Conservation (phyloP, 345 rosid species). For the Citrus sinensis region DNA sequence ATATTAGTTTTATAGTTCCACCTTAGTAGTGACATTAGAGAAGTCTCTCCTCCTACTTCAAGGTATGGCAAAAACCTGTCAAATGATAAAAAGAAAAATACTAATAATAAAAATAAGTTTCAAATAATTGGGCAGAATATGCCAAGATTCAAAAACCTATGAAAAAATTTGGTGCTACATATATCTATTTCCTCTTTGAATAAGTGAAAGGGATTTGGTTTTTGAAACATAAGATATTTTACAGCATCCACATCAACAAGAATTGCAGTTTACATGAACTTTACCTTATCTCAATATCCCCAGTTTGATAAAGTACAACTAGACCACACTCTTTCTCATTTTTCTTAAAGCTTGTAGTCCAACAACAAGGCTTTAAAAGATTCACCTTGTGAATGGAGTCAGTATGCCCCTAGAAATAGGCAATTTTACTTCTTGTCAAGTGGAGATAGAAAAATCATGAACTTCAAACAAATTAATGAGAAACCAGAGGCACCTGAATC, state of each 20-base stretch:
- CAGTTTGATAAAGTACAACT: slow-evolving; percentile 61
- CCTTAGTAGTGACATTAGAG: slow-evolving; percentile 61
- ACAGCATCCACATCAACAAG: slow-evolving; percentile 1
- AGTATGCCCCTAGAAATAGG: slow-evolving; percentile 47
- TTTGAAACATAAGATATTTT: not conserved
- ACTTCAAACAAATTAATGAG: slow-evolving; percentile 11
- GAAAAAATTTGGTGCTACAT: not conserved
- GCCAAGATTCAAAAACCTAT: not conserved
- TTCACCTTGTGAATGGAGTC: slow-evolving; percentile 44
- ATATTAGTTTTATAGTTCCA: slow-evolving; percentile 76
- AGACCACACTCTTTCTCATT: slow-evolving; percentile 50
- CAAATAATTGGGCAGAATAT: not conserved
- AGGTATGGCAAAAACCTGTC: slow-evolving; percentile 78
- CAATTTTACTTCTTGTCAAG: slow-evolving; percentile 28
- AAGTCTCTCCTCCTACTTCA: slow-evolving; percentile 63
- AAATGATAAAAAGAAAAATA: slow-evolving; percentile 11
- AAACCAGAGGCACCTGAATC: slow-evolving; percentile 51
- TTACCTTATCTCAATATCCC: slow-evolving; percentile 75
- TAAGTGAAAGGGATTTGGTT: not conserved
- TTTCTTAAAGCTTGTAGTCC: slow-evolving; percentile 62
- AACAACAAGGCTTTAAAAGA: slow-evolving; percentile 64
- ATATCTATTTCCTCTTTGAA: not conserved
- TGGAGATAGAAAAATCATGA: slow-evolving; percentile 10
- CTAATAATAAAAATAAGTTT: not conserved
- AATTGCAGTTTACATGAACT: not conserved